Base-by-base conservation (phyloP, 2,329 filamentous ascomycete species). In the Trichoderma arundinaceum region DNA sequence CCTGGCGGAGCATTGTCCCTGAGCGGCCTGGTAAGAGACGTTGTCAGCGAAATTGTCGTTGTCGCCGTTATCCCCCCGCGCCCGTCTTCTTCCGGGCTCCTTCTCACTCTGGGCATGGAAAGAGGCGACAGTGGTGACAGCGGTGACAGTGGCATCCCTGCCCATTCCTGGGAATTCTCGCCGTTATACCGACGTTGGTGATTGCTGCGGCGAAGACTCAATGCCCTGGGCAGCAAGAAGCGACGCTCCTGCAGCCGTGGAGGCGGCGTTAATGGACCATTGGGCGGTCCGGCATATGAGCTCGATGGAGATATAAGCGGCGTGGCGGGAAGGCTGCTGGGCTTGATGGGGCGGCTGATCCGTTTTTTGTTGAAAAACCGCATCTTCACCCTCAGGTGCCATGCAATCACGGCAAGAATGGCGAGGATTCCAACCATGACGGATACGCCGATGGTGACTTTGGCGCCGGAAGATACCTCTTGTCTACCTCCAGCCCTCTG, bases 221-320 rank as follows among this genome's bases (percentile, higher is more conserved):
- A 39, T 1, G 51, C 54, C 12, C 65, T 43, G 2, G 71, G 60
- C 1, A 80, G 75, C 17, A 85, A 77, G 54, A 81, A 76, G 41
- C 74, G 79, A 6, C 83, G 78, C 58, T 84, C 82, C 59, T 80
- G 77, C 1, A 86, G 77, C 17, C 82, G 79, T 1, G 79, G 78
- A 0, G 83, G 83, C 1, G 83, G 82, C 0, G 79, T 82, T 28
- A 81, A 69, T 0, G 76, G 76, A 2, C 68, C 61, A 1, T 67
- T 61, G 2, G 72, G 70, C 7, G 65, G 43, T 12, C 68, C 71
- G 2, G 68, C 41, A 22, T 70, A 69, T 0, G 77, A 77, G 7
- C 71, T 65, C 0, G 75, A 71, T 0, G 81, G 76, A 0, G 81
- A 78, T 49, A 81, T 79, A 0, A 84, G 72, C 2, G 79, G 80